Evolutionary conservation across 2,329 filamentous ascomycete species (phyloP), one percentile per base, ranked within the genome.

Genomic region (Colletotrichum agaves): DNA sequence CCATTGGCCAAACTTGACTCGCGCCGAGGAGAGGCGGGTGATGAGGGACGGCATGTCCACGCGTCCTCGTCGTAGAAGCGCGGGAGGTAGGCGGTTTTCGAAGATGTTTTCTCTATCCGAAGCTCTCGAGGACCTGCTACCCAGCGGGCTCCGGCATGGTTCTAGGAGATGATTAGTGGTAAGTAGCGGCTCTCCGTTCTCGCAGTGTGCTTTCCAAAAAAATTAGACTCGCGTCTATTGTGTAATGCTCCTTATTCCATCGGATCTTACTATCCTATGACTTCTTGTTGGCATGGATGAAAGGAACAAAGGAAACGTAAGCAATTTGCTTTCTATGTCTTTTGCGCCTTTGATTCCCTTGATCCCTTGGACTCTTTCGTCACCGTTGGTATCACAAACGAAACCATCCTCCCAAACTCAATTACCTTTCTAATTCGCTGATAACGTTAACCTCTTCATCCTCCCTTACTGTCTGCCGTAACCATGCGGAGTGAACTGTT

Each of bases 321-420:
- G 17, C 12, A 17, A 39, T 53, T 35, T 31, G 33, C 33, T 10
- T 11, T 60, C 43, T 50, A 49, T 50, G 12, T 7, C 10, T 37
- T 37, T 37, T 4, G 13, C 15, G 19, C n/a, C 41, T 33, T 35
- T 15, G 15, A 19, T 19, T 19, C 19, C 13, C 8, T n/a, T 31
- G 15, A 10, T 31, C 19, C 57, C 10, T 11, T 11, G 21, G 8
- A 23, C 10, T 8, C 15, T 35, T n/a, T 31, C 19, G 35, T 10
- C 19, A 21, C 19, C 57, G 44, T 13, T 60, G 44, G 33, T 60
- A 39, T 27, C 13, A 60, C 57, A 60, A 50, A 60, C 19, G 57
- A 50, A 50, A 60, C 15, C 2, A 13, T 19, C 15, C 55, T 27
- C 11, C 35, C 35, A 37, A 15, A 37, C 33, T 35, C 55, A 31